These are phyloP conservation scores for Aurantiochytrium sp. DNA, from an alignment of 108 stramenopile genomes.

Conservation along the genomic window DNA sequence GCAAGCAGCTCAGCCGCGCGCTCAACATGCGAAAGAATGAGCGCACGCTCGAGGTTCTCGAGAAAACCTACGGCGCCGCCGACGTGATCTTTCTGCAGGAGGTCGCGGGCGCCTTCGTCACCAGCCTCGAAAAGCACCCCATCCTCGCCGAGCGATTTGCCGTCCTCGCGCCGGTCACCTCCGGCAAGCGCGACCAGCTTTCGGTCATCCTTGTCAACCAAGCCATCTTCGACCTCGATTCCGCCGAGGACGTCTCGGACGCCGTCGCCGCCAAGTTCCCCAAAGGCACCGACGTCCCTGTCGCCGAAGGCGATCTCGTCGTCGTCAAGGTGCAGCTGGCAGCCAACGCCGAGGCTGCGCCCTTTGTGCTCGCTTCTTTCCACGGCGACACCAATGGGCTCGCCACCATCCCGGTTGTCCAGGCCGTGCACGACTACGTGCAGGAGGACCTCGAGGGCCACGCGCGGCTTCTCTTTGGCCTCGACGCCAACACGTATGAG, in stretches of 20 bases:
- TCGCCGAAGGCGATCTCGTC: constrained; percentile 72
- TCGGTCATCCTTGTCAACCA: constrained; percentile 71
- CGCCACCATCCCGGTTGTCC: constrained; percentile 71
- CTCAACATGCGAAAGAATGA: constrained; percentile 76
- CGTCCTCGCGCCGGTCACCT: constrained; percentile 50
- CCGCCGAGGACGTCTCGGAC: constrained; percentile 59
- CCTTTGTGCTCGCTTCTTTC: constrained; percentile 69
- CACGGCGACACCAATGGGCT: constrained; percentile 85
- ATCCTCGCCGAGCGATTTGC: constrained; percentile 57
- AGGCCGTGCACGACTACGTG: constrained; percentile 62
- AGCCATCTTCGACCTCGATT: constrained; percentile 51
- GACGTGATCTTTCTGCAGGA: constrained; percentile 88
- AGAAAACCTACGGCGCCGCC: constrained; percentile 67
- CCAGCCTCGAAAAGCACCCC: constrained; percentile 54
- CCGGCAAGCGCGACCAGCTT: constrained; percentile 77
- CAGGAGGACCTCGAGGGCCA: constrained; percentile 43
- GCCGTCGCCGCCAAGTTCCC: constrained; percentile 57
- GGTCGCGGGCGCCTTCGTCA: constrained; percentile 74
- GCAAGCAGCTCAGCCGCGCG: constrained; percentile 73
- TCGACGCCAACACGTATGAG: constrained; percentile 82
- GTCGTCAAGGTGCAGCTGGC: constrained; percentile 48
- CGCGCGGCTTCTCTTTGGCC: constrained; percentile 67
- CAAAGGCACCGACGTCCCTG: constrained; percentile 61
- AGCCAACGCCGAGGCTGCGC: constrained; percentile 20
- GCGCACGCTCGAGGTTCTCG: constrained; percentile 77